Evolutionary conservation across 2,329 filamentous ascomycete species (phyloP).

Genomic region (Botrytis squamosa): DNA sequence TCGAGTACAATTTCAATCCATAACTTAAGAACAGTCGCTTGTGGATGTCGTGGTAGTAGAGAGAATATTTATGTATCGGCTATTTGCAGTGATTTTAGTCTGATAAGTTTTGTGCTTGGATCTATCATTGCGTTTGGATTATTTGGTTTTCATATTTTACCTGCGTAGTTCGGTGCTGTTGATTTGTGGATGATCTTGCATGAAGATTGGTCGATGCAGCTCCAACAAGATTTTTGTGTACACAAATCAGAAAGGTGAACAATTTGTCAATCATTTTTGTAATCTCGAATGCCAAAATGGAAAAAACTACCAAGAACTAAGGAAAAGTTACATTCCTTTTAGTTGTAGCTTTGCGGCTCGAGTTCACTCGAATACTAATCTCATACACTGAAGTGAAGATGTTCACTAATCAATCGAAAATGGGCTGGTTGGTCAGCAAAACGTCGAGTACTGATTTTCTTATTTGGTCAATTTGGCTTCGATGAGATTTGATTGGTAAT

Average conservation of each 20-base stretch:
- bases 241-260: background rate
- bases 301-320: background rate
- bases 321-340: background rate
- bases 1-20: background rate
- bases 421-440: background rate
- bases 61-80: background rate
- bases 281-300: background rate
- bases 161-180: background rate
- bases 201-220: background rate
- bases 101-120: background rate
- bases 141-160: background rate
- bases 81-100: background rate
- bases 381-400: background rate
- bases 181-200: background rate
- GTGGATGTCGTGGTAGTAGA: conserved; percentile 3
- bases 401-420: background rate
- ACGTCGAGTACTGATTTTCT: background rate
- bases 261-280: background rate
- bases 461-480: background rate
- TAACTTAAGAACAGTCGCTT: conserved; percentile 14
- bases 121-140: conserved; percentile 7
- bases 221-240: no score
- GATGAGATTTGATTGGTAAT: background rate
- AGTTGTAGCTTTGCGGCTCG: background rate
- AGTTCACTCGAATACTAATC: background rate